Percentiles rank a stretch among this genome's conserved stretches.
Conservation (phyloP, 2,329 filamentous ascomycete species). For the Trichoderma sp. region DNA sequence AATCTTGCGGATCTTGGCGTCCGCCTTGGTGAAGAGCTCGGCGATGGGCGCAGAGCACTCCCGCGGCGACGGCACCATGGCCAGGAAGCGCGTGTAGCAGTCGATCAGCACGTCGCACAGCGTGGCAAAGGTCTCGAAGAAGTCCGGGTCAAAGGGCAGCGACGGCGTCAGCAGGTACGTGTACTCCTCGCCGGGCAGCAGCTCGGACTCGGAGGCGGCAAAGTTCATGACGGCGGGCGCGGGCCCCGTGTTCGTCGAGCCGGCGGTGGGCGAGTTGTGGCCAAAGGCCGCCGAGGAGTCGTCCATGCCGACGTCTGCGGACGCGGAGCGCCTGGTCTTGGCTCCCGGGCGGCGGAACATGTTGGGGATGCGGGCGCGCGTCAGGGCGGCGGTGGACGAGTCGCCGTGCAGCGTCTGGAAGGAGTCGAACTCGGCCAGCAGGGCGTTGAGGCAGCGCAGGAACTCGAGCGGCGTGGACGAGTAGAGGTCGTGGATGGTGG, state of each 20-base stretch:
- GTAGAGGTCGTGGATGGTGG: conserved; percentile 85
- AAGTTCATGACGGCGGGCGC: conserved; percentile 56
- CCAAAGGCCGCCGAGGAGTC: conserved; percentile 31
- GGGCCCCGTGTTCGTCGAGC: conserved; percentile 33
- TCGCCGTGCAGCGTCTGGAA: conserved; percentile 87
- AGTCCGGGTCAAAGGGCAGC: conserved; percentile 94
- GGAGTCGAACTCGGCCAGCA: conserved; percentile 88
- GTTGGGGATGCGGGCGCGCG: conserved; percentile 76
- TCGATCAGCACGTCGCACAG: conserved; percentile 95
- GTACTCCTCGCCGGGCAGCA: conserved; percentile 84
- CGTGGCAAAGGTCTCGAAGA: conserved; percentile 93
- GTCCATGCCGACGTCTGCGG: conserved; percentile 46
- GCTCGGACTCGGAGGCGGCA: conserved; percentile 63
- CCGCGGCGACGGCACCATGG: conserved; percentile 72
- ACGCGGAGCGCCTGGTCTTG: conserved; percentile 60
- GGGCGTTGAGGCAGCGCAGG: conserved; percentile 79
- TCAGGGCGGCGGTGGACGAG: conserved; percentile 67
- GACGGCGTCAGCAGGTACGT: conserved; percentile 85
- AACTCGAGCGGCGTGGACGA: conserved; percentile 80
- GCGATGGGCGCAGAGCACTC: conserved; percentile 71
- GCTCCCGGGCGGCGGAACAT: conserved; percentile 73
- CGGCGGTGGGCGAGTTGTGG: conserved; percentile 5
- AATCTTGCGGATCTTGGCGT: conserved; percentile 82
- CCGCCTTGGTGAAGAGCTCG: conserved; percentile 88
- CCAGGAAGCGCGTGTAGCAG: conserved; percentile 78